A percentile compares a stretch with the other conserved stretches of the same genome.
Evolutionary conservation across 345 rosid species (phyloP).

Genomic region (Lepidium aucheri): DNA sequence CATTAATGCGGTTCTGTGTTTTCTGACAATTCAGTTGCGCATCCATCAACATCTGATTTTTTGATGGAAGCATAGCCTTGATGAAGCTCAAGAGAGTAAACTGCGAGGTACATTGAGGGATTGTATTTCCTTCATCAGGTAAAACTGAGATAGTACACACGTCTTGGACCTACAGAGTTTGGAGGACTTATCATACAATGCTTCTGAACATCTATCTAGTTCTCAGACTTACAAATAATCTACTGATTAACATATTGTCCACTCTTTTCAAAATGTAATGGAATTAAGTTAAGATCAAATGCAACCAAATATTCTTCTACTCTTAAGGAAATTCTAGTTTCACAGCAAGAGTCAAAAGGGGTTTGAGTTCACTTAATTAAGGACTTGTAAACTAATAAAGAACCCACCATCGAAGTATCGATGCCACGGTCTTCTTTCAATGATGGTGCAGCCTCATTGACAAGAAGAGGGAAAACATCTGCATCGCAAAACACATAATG

Average conservation of each 20-base stretch:
- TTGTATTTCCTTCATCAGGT: constrained; percentile 46
- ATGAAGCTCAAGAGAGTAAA: constrained; percentile 57
- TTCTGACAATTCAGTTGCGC: constrained; percentile 38
- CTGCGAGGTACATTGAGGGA: constrained; percentile 32
- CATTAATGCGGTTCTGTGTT: constrained; percentile 48
- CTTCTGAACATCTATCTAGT: constrained; percentile 33
- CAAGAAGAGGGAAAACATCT: constrained; percentile 56
- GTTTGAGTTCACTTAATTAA: not conserved
- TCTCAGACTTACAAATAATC: not conserved
- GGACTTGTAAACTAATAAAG: not conserved
- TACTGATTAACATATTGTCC: not conserved
- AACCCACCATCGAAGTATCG: constrained; percentile 41
- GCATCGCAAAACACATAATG: constrained; percentile 2
- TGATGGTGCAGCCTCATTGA: constrained; percentile 43
- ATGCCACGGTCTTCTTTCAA: constrained; percentile 33
- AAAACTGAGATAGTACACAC: constrained; percentile 54
- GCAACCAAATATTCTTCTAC: not conserved
- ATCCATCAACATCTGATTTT: constrained; percentile 44
- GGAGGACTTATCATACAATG: constrained; percentile 15
- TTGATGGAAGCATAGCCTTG: constrained; percentile 54
- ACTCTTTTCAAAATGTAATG: not conserved
- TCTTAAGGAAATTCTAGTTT: not conserved
- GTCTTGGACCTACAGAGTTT: constrained; percentile 46
- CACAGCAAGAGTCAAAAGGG: not conserved
- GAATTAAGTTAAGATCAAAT: not conserved